A percentile compares a stretch with the other conserved stretches of the same genome.
phyloP scores from a whole-genome alignment of 2,329 filamentous ascomycete genomes.

The Penicillium sp. region DNA sequence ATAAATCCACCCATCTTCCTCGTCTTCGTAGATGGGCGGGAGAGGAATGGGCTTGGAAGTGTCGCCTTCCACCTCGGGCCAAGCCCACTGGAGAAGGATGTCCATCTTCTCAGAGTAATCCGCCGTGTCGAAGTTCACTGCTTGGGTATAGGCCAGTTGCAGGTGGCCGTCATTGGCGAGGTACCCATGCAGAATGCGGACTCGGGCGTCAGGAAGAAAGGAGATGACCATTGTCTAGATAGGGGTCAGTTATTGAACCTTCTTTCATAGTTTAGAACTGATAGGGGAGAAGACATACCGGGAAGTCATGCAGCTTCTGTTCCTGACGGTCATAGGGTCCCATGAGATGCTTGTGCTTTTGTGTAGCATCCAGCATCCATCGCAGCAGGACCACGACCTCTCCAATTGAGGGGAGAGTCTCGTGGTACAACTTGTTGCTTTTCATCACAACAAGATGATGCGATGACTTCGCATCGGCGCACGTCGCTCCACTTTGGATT shows the following conservation, averaged over 20 bases:
- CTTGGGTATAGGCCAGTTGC: slow-evolving; percentile 8
- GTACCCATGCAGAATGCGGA: slow-evolving; percentile 13
- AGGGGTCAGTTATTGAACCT: not conserved
- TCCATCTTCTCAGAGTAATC: slow-evolving; percentile 6
- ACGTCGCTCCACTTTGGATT: slow-evolving; percentile 1
- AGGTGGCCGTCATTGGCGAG: slow-evolving; percentile 4
- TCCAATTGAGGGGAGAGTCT: not conserved
- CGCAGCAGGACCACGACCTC: slow-evolving; percentile 12
- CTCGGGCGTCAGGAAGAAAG: slow-evolving; percentile 9
- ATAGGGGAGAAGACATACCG: not conserved
- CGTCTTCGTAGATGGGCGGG: slow-evolving; percentile 8
- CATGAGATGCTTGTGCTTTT: not conserved
- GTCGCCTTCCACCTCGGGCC: not conserved
- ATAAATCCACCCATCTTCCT: slow-evolving; percentile 4
- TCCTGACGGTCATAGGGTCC: not conserved
- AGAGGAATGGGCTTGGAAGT: slow-evolving; percentile 8
- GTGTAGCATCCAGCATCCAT: slow-evolving; percentile 10
- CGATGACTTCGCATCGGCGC: not conserved
- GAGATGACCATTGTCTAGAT: slow-evolving; percentile 12
- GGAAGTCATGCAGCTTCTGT: slow-evolving; percentile 5
- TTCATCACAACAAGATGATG: slow-evolving; percentile 8
- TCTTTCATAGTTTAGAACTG: no score
- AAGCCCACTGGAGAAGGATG: slow-evolving; percentile 10
- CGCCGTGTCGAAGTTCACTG: slow-evolving; percentile 7
- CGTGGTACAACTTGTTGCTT: not conserved